These are phyloP conservation scores for Ustilago nuda DNA, from an alignment of 1,284 basidiomycete genomes.

Conservation along the genomic window DNA sequence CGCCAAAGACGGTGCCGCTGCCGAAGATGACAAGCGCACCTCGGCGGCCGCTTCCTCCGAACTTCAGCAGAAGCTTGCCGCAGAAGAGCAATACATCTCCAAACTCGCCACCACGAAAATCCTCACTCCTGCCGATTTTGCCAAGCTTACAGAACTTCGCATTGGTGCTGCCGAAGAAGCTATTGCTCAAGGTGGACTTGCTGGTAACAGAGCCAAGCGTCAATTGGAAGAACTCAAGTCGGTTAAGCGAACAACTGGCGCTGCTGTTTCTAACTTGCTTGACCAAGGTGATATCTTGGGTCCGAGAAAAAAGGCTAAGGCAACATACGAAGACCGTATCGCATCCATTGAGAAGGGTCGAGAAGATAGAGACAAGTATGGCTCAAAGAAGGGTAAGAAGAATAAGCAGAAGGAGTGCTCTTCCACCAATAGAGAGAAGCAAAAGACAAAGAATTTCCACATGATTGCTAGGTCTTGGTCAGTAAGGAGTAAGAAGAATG, in stretches of 20 bases:
- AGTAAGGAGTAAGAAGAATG: conserved; percentile 66
- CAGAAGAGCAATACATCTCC: conserved; percentile 52
- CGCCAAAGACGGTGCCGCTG: conserved; percentile 42
- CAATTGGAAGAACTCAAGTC: conserved; percentile 76
- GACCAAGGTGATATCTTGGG: conserved; percentile 79
- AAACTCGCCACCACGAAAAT: conserved; percentile 83
- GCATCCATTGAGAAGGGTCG: conserved; percentile 90
- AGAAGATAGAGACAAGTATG: conserved; percentile 95
- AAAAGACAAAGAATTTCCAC: conserved; percentile 65
- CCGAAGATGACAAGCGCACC: background rate
- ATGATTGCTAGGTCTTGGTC: conserved; percentile 64
- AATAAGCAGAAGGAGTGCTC: conserved; percentile 64
- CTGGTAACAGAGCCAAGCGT: conserved; percentile 55
- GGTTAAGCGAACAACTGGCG: conserved; percentile 72
- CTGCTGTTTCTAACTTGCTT: conserved; percentile 65
- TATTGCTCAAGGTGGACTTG: conserved; percentile 55
- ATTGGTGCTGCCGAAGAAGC: conserved; percentile 81
- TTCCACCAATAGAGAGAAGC: conserved; percentile 63
- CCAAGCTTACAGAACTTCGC: conserved; percentile 88
- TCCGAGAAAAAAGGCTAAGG: conserved; percentile 91
- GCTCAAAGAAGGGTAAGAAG: conserved; percentile 71
- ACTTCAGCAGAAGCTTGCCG: conserved; percentile 25
- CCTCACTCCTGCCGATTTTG: conserved; percentile 96
- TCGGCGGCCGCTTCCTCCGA: conserved; percentile 13
- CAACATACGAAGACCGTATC: conserved; percentile 93